phyloP scores from a whole-genome alignment of 164 flowering plant species.

The Protea cynaroides region DNA sequence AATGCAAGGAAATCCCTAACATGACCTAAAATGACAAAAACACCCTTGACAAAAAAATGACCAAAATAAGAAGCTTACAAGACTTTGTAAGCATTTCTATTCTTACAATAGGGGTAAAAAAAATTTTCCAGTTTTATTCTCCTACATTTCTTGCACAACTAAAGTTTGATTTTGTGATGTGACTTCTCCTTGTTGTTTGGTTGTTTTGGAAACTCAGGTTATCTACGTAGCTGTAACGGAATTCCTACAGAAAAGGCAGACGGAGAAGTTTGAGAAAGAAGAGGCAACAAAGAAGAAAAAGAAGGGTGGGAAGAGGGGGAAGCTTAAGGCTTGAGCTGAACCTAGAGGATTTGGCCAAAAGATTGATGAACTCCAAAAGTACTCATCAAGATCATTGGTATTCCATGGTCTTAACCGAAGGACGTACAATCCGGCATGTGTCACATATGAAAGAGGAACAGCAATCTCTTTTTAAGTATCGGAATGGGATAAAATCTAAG shows the following conservation, averaged over 20 bases:
- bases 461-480: no score
- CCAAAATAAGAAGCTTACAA: no score
- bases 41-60: no score
- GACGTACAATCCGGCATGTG: no score
- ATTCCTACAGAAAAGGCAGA: constrained; percentile 70
- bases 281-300: constrained; percentile 7
- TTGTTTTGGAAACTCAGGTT: constrained; percentile 34
- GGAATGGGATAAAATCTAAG: no score
- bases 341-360: constrained; percentile 86
- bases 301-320: constrained; percentile 34
- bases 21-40: no score
- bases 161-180: constrained; percentile 15
- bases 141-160: neutral
- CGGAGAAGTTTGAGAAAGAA: no score
- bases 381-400: no score
- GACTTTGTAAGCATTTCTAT: constrained; percentile 55
- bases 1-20: no score
- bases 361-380: no score
- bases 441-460: no score
- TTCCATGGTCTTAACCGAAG: no score
- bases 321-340: constrained; percentile 41
- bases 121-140: neutral
- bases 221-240: constrained; percentile 70
- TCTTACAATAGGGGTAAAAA: constrained; percentile 79
- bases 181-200: constrained; percentile 11